These are phyloP conservation scores for Penicillium daleae DNA, from an alignment of 495 filamentous ascomycete genomes.

Conservation along the genomic window DNA sequence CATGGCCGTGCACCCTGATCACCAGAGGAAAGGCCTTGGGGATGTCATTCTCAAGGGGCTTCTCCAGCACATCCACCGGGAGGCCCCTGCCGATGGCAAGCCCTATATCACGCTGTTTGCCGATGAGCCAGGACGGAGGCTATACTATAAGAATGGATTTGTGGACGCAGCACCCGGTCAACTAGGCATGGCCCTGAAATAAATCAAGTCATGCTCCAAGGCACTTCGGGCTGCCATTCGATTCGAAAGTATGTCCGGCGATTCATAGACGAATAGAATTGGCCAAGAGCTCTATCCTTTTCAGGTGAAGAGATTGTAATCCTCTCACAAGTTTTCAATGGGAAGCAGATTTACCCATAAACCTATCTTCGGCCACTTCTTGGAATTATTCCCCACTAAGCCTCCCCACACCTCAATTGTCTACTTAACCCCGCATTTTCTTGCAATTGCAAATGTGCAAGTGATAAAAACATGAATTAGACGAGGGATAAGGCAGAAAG, in stretches of 20 bases:
- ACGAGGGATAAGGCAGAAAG: neutral
- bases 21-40: neutral
- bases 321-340: too few species aligned
- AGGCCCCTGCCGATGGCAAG: neutral
- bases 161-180: neutral
- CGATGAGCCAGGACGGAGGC: neutral
- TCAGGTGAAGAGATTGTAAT: too few species aligned
- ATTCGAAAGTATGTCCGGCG: too few species aligned
- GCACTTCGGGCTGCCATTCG: too few species aligned
- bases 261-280: too few species aligned
- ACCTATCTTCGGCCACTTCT: neutral
- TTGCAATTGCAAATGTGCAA: too few species aligned
- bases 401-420: slow-evolving; percentile 3
- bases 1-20: neutral
- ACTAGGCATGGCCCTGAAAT: neutral
- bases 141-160: slow-evolving; percentile 3
- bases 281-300: too few species aligned
- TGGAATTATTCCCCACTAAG: slow-evolving; percentile 1
- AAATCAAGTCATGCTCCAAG: neutral
- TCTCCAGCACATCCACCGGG: neutral
- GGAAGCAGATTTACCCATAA: too few species aligned
- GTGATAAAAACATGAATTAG: neutral
- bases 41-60: neutral
- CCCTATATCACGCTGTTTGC: neutral
- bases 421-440: neutral